Base-by-base conservation (phyloP, 2,329 filamentous ascomycete genomes). In the Bipolaris zeicola region DNA sequence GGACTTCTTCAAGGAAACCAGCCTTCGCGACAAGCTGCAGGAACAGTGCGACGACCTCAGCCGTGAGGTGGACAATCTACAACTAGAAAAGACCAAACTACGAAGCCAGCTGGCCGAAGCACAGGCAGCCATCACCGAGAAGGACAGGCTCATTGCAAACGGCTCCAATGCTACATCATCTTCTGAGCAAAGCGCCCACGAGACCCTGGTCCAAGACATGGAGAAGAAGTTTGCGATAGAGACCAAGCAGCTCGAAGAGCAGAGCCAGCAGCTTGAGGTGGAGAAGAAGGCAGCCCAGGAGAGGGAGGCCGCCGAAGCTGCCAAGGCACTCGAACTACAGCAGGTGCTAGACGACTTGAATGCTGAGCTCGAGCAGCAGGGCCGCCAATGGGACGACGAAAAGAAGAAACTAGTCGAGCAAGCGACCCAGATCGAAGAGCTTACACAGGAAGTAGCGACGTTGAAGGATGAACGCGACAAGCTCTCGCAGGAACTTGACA, bases 1-100 rank as follows among this genome's bases (percentile, higher is more conserved):
- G 24, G 72, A 76, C 58, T 76, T 76, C 59, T 72, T 76, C 66
- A 74, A 73, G 58, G 73, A 76, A 62, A 76, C 73, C 2, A 74
- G 61, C 31, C 43, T 69, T n/a, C 68, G 73, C 49, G 73, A 76
- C 48, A 61, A 70, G 60, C 65, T 76, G 44, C 72, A 75, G 56
- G 71, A 75, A 55, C 64, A 73, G 52, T 67, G 67, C 60, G 66
- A 75, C 48, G 70, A 74, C 50, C 67, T 75, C 47, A 66, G 39
- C 38, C 62, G 63, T 6, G 69, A 76, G 50, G 64, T 74, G 6
- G 69, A 73, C 28, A 70, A 69, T 3, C 62, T 76, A 26, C 68
- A 72, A 11, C 47, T 62, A 2, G 73, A 74, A 44, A 70, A 66
- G 50, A 61, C 60, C 2, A 73, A 66, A 57, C 62, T 76, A 39